These are phyloP conservation scores for Dactylis glomerata DNA, from an alignment of 176 grass and related monocot genomes.

Conservation along the genomic window DNA sequence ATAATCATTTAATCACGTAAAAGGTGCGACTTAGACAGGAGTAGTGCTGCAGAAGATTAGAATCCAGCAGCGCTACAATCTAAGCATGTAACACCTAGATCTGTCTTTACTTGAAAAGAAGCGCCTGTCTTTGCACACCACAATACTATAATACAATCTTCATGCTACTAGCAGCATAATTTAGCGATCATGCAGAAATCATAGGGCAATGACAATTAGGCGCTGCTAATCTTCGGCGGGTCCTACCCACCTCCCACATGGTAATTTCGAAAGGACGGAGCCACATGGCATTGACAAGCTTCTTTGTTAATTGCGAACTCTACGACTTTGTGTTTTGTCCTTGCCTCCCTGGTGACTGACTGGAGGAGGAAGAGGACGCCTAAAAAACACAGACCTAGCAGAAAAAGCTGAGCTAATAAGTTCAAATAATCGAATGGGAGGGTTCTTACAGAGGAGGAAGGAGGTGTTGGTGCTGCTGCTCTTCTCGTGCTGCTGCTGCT, in stretches of 20 bases:
- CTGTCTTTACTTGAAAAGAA: conserved; percentile 47
- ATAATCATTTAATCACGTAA: not conserved
- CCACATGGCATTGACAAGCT: conserved; percentile 27
- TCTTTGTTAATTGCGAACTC: conserved; percentile 18
- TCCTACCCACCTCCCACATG: not conserved
- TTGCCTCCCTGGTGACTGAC: conserved; percentile 20
- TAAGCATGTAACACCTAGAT: conserved; percentile 41
- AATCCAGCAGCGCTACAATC: conserved; percentile 40
- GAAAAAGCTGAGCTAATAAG: not conserved
- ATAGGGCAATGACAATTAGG: conserved; percentile 31
- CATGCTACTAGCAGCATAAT: not conserved
- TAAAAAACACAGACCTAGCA: conserved; percentile 9
- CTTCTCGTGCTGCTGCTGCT: conserved; percentile 32
- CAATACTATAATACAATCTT: not conserved
- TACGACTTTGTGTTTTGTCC: conserved; percentile 34
- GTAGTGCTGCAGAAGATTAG: conserved; percentile 35
- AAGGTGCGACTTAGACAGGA: conserved; percentile 2
- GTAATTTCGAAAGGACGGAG: not conserved
- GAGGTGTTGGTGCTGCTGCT: not conserved
- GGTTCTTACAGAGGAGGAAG: conserved; percentile 28
- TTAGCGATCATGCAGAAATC: conserved; percentile 21
- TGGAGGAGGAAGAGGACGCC: not conserved
- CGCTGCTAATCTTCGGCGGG: conserved; percentile 23
- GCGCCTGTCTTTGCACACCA: not conserved
- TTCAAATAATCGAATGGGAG: not conserved